phyloP scores from a whole-genome alignment of 371 early-diverging fungal genomes.

The Mucor plumbeus region DNA sequence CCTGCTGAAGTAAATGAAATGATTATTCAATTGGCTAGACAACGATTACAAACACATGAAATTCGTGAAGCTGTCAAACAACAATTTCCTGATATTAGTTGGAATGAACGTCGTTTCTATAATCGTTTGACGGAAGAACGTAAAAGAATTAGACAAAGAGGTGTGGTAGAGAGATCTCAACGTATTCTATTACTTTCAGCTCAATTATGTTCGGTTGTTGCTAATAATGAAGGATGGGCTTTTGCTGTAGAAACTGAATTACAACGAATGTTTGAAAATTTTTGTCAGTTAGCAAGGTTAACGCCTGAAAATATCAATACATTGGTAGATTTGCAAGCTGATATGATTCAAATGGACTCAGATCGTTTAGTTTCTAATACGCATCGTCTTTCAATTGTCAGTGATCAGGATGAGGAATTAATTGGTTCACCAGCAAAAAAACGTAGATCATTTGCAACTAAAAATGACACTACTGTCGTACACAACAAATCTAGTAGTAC shows the following conservation, averaged over 20 bases:
- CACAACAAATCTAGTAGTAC: constrained; percentile 7
- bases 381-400: constrained; percentile 31
- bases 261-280: constrained; percentile 40
- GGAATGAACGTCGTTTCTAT: constrained; percentile 68
- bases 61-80: constrained; percentile 64
- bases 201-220: constrained; percentile 43
- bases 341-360: constrained; percentile 29
- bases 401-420: constrained; percentile 13
- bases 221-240: constrained; percentile 45
- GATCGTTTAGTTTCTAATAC: constrained; percentile 38
- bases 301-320: constrained; percentile 25
- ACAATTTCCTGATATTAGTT: constrained; percentile 59
- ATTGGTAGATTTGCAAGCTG: constrained; percentile 28
- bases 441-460: constrained; percentile 29
- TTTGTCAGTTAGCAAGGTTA: constrained; percentile 32
- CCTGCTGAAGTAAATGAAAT: constrained; percentile 50
- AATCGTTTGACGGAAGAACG: constrained; percentile 66
- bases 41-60: constrained; percentile 55
- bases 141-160: constrained; percentile 46
- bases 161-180: constrained; percentile 42
- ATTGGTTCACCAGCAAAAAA: constrained; percentile 37
- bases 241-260: constrained; percentile 39
- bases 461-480: constrained; percentile 7
- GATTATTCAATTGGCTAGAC: constrained; percentile 49
- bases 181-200: constrained; percentile 36